phyloP scores from a whole-genome alignment of 306 rosid genomes.

The Aeschynomene evenia region DNA sequence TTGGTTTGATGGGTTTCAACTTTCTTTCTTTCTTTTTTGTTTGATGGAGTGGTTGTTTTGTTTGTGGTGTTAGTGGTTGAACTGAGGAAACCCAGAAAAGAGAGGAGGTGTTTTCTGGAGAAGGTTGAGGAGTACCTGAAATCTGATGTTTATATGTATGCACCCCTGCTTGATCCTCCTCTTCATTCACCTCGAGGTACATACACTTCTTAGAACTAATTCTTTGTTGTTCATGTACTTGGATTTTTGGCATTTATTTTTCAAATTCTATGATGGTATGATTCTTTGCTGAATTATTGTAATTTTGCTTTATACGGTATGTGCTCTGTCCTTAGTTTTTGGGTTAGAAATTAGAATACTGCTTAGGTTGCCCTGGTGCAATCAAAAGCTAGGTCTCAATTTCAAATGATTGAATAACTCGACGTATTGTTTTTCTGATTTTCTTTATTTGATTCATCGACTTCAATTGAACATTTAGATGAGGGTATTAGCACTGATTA shows the following conservation, averaged over 20 bases:
- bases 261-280: neutral
- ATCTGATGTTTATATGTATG: constrained; percentile 68
- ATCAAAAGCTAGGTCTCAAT: neutral
- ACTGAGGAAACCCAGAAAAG: constrained; percentile 31
- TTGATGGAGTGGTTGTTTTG: neutral
- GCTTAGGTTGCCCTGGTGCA: neutral
- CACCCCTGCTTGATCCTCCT: constrained; percentile 44
- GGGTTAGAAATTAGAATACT: no score
- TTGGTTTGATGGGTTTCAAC: neutral
- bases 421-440: no score
- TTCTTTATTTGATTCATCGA: no score
- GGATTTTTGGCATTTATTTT: neutral
- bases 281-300: neutral
- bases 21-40: neutral
- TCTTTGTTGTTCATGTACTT: neutral
- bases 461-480: neutral
- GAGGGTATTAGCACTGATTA: neutral
- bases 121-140: constrained; percentile 51
- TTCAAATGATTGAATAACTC: neutral
- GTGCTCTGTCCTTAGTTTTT: neutral
- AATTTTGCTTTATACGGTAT: neutral
- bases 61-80: constrained; percentile 40
- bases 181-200: constrained; percentile 48
- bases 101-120: constrained; percentile 33
- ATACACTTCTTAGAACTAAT: neutral